Percentiles rank a stretch among this genome's conserved stretches.
Conservation (phyloP, 352 stramenopile genomes). For the Pythium graminicola region DNA sequence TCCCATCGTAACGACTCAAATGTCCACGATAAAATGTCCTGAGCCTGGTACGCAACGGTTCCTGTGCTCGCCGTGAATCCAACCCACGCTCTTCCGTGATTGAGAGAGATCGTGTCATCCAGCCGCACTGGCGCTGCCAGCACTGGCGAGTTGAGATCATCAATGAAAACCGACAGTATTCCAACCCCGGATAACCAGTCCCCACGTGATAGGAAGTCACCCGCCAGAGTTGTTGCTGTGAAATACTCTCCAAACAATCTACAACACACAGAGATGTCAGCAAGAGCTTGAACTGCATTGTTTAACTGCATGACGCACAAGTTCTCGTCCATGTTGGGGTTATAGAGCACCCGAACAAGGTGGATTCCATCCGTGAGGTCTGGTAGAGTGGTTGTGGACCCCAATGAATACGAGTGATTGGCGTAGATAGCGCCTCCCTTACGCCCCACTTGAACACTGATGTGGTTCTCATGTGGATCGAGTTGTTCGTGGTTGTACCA, state of each 20-base stretch:
- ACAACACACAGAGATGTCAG: no score
- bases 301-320: slow-evolving; percentile 29
- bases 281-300: no score
- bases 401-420: slow-evolving; percentile 74
- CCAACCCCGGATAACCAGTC: slow-evolving; percentile 61
- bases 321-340: slow-evolving; percentile 55
- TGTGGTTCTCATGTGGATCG: slow-evolving; percentile 91
- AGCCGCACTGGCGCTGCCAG: slow-evolving; percentile 85
- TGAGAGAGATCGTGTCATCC: slow-evolving; percentile 67
- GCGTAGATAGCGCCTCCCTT: slow-evolving; percentile 31
- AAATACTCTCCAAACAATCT: slow-evolving; percentile 62
- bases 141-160: slow-evolving; percentile 72
- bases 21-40: slow-evolving; percentile 83
- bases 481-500: slow-evolving; percentile 86
- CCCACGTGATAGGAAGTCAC: slow-evolving; percentile 61
- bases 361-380: slow-evolving; percentile 78
- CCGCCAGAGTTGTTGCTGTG: slow-evolving; percentile 41
- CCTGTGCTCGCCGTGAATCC: slow-evolving; percentile 91
- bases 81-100: slow-evolving; percentile 82
- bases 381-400: slow-evolving; percentile 54
- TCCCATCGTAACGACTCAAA: slow-evolving; percentile 55
- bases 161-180: slow-evolving; percentile 80
- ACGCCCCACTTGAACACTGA: slow-evolving; percentile 75
- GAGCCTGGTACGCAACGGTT: slow-evolving; percentile 73
- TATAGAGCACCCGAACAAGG: slow-evolving; percentile 67